These are phyloP conservation scores for Echium plantagineum DNA, from an alignment of 257 asterid species.

Conservation along the genomic window DNA sequence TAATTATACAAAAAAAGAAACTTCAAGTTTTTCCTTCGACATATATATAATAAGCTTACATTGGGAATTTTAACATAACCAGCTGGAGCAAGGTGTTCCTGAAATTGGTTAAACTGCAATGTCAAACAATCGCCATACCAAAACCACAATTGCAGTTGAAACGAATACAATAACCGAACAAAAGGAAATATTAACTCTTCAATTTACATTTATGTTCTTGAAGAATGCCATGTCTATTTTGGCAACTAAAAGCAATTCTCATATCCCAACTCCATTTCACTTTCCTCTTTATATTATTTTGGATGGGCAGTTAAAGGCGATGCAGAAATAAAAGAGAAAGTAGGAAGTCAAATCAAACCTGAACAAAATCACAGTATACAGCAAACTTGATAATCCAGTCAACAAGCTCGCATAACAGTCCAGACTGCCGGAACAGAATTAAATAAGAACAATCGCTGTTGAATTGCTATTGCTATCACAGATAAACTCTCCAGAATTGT, in stretches of 20 bases:
- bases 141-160: not conserved
- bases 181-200: not conserved
- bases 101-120: conserved; percentile 26
- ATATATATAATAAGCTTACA: conserved; percentile 34
- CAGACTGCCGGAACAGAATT: conserved; percentile 49
- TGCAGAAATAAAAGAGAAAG: not conserved
- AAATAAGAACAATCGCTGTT: not conserved
- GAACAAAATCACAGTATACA: conserved; percentile 55
- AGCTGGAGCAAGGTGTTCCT: conserved; percentile 83
- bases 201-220: too few species aligned
- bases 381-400: conserved; percentile 49
- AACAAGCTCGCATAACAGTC: conserved; percentile 44
- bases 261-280: not conserved
- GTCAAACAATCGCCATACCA: conserved; percentile 2
- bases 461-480: not conserved
- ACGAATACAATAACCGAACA: conserved; percentile 1
- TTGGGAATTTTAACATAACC: conserved; percentile 76
- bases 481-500: not conserved
- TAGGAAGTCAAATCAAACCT: conserved; percentile 37
- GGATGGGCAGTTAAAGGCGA: conserved; percentile 1
- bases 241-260: too few species aligned
- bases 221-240: too few species aligned
- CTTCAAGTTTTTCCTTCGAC: not conserved
- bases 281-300: not conserved
- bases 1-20: too few species aligned